These are phyloP conservation scores for Aspergillus ostianus DNA, from an alignment of 495 filamentous ascomycete species.

Conservation along the genomic window DNA sequence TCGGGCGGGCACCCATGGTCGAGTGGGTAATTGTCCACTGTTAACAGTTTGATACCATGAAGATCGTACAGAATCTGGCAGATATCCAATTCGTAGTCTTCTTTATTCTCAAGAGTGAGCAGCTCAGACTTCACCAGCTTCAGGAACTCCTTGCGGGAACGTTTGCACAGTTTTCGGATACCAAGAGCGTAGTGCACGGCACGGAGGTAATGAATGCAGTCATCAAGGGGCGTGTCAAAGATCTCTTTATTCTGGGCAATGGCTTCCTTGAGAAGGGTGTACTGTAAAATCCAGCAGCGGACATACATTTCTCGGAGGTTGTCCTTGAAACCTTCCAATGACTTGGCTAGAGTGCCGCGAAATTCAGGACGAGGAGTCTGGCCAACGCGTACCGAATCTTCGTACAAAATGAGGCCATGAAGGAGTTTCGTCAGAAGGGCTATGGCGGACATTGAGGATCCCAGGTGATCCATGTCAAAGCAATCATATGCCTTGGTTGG, in stretches of 20 bases:
- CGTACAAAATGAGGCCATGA: conserved; percentile 74
- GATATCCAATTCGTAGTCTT: conserved; percentile 74
- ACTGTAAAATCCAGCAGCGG: conserved; percentile 78
- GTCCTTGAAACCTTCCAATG: conserved; percentile 56
- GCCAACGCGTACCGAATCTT: conserved; percentile 76
- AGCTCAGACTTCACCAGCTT: conserved; percentile 83
- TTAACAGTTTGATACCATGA: conserved; percentile 76
- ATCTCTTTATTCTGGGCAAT: conserved; percentile 61
- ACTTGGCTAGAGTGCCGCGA: conserved; percentile 43
- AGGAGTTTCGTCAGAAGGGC: conserved; percentile 66
- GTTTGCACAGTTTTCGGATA: conserved; percentile 78
- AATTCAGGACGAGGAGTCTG: conserved; percentile 49
- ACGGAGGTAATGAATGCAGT: conserved; percentile 70
- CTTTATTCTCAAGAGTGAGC: conserved; percentile 57
- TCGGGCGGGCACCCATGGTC: conserved; percentile 78
- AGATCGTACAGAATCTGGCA: conserved; percentile 87
- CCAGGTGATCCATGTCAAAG: conserved; percentile 73
- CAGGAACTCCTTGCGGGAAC: conserved; percentile 83
- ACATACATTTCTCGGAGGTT: conserved; percentile 89
- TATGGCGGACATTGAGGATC: conserved; percentile 65
- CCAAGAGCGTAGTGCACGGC: conserved; percentile 83
- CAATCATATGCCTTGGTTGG: conserved; percentile 72
- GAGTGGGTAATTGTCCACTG: conserved; percentile 60
- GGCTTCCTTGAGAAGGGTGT: conserved; percentile 70
- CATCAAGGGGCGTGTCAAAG: conserved; percentile 63